Conservation (phyloP, 148 eudicot genomes). For the Agrostemma githago region DNA sequence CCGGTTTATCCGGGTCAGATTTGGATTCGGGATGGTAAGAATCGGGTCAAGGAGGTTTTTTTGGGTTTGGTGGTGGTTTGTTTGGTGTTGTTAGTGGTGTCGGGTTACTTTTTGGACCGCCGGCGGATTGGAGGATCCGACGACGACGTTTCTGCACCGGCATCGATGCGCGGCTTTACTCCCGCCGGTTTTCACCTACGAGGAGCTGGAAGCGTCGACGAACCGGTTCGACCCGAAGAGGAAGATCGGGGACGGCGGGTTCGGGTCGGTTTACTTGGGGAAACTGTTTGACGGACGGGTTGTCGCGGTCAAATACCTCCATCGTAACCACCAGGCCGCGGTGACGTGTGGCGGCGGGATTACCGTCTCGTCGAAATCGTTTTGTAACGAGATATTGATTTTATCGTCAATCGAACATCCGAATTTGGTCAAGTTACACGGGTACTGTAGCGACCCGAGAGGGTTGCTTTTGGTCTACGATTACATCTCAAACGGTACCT, state of each 20-base stretch:
- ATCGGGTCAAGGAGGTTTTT: conserved; percentile 19
- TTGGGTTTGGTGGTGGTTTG: conserved; percentile 28
- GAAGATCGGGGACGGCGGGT: conserved; percentile 87
- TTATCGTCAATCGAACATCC: conserved; percentile 72
- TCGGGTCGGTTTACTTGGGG: conserved; percentile 76
- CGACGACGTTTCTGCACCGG: conserved; percentile 47
- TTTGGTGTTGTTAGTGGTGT: conserved; percentile 21
- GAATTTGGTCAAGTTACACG: conserved; percentile 74
- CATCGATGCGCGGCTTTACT: conserved; percentile 68
- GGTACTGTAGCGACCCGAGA: conserved; percentile 88
- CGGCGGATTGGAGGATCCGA: conserved; percentile 43
- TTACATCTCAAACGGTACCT: conserved; percentile 74
- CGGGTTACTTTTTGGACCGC: conserved; percentile 23
- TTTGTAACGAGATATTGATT: conserved; percentile 82
- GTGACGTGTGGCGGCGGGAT: conserved; percentile 22
- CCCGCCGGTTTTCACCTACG: conserved; percentile 79
- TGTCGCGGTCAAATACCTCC: conserved; percentile 76
- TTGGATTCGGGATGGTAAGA: conserved; percentile 30
- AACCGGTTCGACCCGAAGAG: conserved; percentile 68
- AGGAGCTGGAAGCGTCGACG: conserved; percentile 73
- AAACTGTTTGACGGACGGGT: conserved; percentile 47
- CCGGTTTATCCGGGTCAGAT: not conserved
- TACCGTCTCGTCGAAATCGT: conserved; percentile 53
- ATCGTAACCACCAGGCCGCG: conserved; percentile 25
- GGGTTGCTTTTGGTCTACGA: conserved; percentile 77